These are phyloP conservation scores for Kwoniella bestiolae DNA, from an alignment of 768 basidiomycete species.

Conservation along the genomic window DNA sequence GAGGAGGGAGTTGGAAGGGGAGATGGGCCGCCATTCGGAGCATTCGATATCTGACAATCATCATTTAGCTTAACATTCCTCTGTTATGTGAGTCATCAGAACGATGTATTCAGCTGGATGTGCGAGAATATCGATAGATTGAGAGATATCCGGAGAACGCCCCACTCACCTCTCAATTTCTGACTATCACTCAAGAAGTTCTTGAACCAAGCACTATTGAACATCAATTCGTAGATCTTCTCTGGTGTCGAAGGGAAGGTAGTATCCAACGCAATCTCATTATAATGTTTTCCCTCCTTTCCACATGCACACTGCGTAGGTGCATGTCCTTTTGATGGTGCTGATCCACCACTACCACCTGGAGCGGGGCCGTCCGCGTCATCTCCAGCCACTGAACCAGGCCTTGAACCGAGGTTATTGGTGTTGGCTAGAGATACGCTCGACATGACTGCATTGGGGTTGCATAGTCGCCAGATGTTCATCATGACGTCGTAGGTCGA, in stretches of 20 bases:
- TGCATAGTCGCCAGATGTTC: slow-evolving; percentile 91
- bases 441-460: slow-evolving; percentile 65
- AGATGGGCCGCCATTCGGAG: slow-evolving; percentile 84
- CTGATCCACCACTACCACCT: not conserved
- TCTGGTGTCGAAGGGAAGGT: slow-evolving; percentile 89
- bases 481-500: slow-evolving; percentile 93
- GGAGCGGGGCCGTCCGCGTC: slow-evolving; percentile 11
- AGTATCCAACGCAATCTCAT: slow-evolving; percentile 75
- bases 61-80: no score
- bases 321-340: slow-evolving; percentile 61
- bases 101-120: no score
- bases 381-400: slow-evolving; percentile 31
- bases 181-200: slow-evolving; percentile 89
- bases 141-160: not conserved
- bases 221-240: slow-evolving; percentile 93
- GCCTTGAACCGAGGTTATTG: slow-evolving; percentile 30
- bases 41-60: slow-evolving; percentile 88
- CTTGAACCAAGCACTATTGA: slow-evolving; percentile 92
- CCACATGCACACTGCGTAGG: slow-evolving; percentile 69
- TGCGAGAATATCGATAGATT: not conserved
- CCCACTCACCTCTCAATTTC: slow-evolving; percentile 75
- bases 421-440: slow-evolving; percentile 26
- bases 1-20: slow-evolving; percentile 68
- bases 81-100: no score
- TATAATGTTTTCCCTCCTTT: slow-evolving; percentile 69